Conservation (phyloP, 768 basidiomycete species). For the Rubroboletus satanas region DNA sequence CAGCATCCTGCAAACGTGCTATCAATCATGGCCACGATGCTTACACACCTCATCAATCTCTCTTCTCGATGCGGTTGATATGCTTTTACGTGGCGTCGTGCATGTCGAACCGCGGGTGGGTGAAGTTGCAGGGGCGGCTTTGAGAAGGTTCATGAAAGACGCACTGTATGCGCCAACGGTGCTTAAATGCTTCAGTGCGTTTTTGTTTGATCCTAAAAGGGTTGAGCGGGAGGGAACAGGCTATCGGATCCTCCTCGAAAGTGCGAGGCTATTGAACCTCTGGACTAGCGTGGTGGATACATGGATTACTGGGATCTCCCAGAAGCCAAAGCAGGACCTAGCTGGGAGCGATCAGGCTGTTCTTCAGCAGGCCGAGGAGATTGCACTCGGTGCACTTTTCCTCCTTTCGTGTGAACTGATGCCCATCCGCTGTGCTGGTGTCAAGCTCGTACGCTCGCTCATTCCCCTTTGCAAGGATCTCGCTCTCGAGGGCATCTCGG, state of each 20-base stretch:
- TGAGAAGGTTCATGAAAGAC: conserved; percentile 72
- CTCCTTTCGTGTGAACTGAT: conserved; percentile 57
- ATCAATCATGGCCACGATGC: conserved; percentile 83
- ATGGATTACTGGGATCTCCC: conserved; percentile 55
- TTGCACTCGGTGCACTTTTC: conserved; percentile 73
- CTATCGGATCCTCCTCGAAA: conserved; percentile 62
- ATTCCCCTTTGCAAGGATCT: conserved; percentile 47
- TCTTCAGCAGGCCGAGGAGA: conserved; percentile 49
- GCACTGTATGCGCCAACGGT: conserved; percentile 51
- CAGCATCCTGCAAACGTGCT: conserved; percentile 67
- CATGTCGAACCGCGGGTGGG: conserved; percentile 78
- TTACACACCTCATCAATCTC: conserved; percentile 52
- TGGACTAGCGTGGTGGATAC: conserved; percentile 72
- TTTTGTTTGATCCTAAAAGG: conserved; percentile 67
- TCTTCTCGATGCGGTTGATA: conserved; percentile 63
- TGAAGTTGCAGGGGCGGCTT: conserved; percentile 61
- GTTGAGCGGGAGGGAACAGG: conserved; percentile 64
- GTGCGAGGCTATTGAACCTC: conserved; percentile 58
- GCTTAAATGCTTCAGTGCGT: conserved; percentile 60
- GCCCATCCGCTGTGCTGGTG: conserved; percentile 53
- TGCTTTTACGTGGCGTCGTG: conserved; percentile 76
- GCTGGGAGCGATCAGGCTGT: conserved; percentile 42
- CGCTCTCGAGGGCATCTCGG: conserved; percentile 30
- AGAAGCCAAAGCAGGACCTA: conserved; percentile 37
- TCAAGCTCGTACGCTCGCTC: conserved; percentile 60